Evolutionary conservation across 139 green algal genomes (phyloP), one percentile per base, ranked within the genome.

Genomic region (Protoeuglena noctilucae): DNA sequence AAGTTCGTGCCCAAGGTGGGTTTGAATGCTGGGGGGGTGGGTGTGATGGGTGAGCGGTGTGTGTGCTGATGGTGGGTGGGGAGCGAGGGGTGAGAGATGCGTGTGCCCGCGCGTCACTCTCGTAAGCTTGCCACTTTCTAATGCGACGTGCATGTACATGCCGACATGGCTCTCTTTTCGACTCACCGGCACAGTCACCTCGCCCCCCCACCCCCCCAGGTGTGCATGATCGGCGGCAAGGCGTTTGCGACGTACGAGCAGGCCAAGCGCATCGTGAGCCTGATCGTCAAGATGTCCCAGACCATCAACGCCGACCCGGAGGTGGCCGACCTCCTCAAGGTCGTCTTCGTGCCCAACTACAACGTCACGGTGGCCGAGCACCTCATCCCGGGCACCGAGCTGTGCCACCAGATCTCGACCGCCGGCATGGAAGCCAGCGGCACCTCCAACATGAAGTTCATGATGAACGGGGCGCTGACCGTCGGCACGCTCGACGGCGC

Each of bases 361-460:
- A 96, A 95, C 67, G 83, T 91, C 19, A 72, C 62, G 12, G 62
- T 82, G 51, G 79, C 83, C 0, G 83, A 93, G 73, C 54, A 75
- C 39, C 69, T 91, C 59, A 93, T 93, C 54, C 83, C 83, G 23
- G 84, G 63, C 48, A 74, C 70, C 3, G 81, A 93, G 68, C 56
- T 94, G 21, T 76, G 60, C 48, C 76, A 93, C 74, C 83, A 93
- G 61, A 93, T 93, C 64, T 82, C 63, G 53, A 91, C 82, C 48
- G 73, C 88, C 53, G 89, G 89, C 58, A 97, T 86, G 51, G 86
- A 95, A 75, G 79, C 79, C 3, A 84, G 69, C 9, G 88, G 91
- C 57, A 98, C 91, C 16, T 81, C 60, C 63, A 98, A 98, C 88
- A 98, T 98, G 91, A 98, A 98, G 83, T 98, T 98, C 72, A 63